Base-by-base conservation (phyloP, 805 yeast genomes). In the Tetrapisispora taiwanensis region DNA sequence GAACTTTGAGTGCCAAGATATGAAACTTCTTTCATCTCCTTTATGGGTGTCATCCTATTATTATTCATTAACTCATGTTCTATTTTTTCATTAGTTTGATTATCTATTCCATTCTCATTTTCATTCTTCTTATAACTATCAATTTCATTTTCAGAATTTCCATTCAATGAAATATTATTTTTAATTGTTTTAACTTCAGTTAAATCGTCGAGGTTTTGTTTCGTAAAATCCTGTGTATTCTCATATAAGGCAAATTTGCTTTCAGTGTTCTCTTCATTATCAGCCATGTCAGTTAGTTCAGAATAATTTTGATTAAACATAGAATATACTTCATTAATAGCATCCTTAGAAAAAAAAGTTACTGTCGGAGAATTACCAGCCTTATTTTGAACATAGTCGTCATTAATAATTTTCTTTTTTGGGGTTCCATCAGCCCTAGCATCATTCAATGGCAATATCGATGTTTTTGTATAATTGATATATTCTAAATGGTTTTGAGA, bases 291-390 rank as follows among this genome's bases (percentile, higher is more conserved):
- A 42, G 50, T 32, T 12, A 53, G 50, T 18, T 51, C 55, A 7
- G 55, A 44, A 33, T 53, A 47, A 34, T 54, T 46, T 41, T 73
- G 76, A 54, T 81, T 84, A 58, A 86, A 84, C 87, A 87, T 84
- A 14, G 76, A 73, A 48, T 74, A 68, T 0, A 87, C 80, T 52
- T 86, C 95, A 44, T 77, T 75, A 45, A 78, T 74, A 2, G 95
- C 90, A 53, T 79, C 77, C 41, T 78, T 77, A 0, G 95, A 82
- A 56, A 74, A 81, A 55, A 81, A 65, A 0, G 96, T 88, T 50
- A 83, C 73, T 0, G 95, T 87, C 0, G 94, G 95, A 0, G 94
- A 82, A 13, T 70, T 66, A 3, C 77, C 73, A 27, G 55, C 42
- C 15, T 52, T 41, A 14, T 15, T 44, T 36, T 35, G 33, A n/a